These are phyloP conservation scores for Centella asiatica DNA, from an alignment of 129 eudicot genomes.

Conservation along the genomic window DNA sequence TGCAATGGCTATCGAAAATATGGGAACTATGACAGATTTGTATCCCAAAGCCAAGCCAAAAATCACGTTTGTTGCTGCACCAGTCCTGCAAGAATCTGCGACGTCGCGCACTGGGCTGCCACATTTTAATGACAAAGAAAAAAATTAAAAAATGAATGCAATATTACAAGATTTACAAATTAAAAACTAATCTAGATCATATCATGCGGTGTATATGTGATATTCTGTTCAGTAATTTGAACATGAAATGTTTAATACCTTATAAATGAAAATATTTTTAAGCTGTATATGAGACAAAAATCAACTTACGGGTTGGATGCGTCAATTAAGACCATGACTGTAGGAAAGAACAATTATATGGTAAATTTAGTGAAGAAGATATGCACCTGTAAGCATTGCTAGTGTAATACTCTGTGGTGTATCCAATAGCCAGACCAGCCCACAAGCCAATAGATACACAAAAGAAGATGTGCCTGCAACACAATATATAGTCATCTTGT, in stretches of 20 bases:
- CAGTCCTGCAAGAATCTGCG: conserved; percentile 45
- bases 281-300: no score
- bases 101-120: conserved; percentile 41
- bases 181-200: neutral
- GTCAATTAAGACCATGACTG: no score
- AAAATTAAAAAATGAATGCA: neutral
- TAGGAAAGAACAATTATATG: no score
- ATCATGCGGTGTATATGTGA: no score
- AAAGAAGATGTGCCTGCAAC: conserved; percentile 40
- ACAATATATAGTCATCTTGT: neutral
- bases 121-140: neutral
- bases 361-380: conserved; percentile 1
- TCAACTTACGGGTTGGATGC: no score
- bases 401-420: conserved; percentile 40
- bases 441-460: conserved; percentile 47
- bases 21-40: conserved; percentile 34
- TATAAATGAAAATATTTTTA: no score
- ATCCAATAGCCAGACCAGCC: conserved; percentile 46
- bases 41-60: conserved; percentile 37
- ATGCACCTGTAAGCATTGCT: conserved; percentile 38
- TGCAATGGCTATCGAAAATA: conserved; percentile 37
- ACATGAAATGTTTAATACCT: no score
- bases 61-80: conserved; percentile 43
- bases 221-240: no score
- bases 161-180: neutral